Evolutionary conservation across 169 alveolate genomes (phyloP).

Genomic region (Babesia bovis): DNA sequence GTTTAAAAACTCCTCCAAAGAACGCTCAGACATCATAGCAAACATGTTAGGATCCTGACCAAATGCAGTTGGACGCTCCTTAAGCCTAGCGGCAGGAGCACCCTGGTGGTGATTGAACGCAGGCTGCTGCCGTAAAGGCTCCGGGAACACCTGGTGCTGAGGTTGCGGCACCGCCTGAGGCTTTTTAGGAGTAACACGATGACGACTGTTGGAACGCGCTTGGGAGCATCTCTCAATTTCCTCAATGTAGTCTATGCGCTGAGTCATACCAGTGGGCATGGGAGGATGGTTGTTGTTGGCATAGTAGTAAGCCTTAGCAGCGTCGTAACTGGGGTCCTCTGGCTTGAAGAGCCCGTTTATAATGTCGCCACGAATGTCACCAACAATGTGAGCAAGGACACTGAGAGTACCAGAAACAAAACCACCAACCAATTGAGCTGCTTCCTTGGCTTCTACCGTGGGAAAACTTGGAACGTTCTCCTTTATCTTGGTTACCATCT

Average conservation of each 20-base stretch:
- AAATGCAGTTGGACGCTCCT: constrained; percentile 7
- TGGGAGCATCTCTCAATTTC: constrained; percentile 49
- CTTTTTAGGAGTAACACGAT: not conserved
- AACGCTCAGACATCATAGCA: constrained; percentile 49
- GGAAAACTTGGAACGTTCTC: constrained; percentile 24
- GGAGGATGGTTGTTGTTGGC: constrained; percentile 17
- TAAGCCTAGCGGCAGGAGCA: not conserved
- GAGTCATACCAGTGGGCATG: constrained; percentile 46
- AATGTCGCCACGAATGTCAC: constrained; percentile 57
- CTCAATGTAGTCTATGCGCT: constrained; percentile 67
- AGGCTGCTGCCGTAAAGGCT: not conserved
- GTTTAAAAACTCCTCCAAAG: constrained; percentile 59
- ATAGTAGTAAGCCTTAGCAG: constrained; percentile 59
- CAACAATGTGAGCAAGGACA: constrained; percentile 50
- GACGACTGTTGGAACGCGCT: not conserved
- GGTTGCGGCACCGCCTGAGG: not conserved
- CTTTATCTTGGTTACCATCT: constrained; percentile 22
- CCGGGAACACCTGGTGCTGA: not conserved
- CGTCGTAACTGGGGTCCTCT: constrained; percentile 65
- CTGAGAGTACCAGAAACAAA: constrained; percentile 54
- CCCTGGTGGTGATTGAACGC: not conserved
- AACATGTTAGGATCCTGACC: constrained; percentile 44
- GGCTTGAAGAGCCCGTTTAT: constrained; percentile 47
- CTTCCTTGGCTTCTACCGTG: constrained; percentile 50
- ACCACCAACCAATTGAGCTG: constrained; percentile 46